phyloP scores from a whole-genome alignment of 257 asterid genomes.

The Solanum ossicruentum region DNA sequence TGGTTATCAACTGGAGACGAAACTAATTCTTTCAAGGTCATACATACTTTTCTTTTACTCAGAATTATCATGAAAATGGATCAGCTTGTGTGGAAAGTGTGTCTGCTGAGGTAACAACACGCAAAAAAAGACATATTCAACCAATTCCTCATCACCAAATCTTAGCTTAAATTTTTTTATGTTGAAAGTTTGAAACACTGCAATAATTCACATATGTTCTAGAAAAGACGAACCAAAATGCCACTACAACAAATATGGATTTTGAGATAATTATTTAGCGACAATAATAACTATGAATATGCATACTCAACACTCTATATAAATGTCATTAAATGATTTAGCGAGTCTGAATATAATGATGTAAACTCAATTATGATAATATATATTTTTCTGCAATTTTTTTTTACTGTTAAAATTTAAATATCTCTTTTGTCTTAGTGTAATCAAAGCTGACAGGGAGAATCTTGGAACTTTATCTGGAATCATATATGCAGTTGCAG shows the following conservation, averaged over 20 bases:
- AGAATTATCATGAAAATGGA: background rate
- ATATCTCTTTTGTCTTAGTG: background rate
- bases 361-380: accelerated
- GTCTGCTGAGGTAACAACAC: background rate
- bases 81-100: background rate
- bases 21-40: background rate
- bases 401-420: background rate
- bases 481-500: background rate
- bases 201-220: background rate
- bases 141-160: background rate
- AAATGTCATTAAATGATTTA: too few relatives aligned
- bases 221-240: background rate
- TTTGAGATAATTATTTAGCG: background rate
- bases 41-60: background rate
- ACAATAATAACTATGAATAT: background rate
- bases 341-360: accelerated
- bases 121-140: background rate
- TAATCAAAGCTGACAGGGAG: background rate
- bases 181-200: background rate
- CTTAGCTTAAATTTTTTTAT: background rate
- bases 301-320: too few relatives aligned
- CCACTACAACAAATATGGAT: background rate
- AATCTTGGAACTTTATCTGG: background rate
- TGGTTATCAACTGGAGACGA: background rate
- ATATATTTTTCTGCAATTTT: background rate